Conservation (phyloP, 768 basidiomycete species). For the Boletellus ananas region DNA sequence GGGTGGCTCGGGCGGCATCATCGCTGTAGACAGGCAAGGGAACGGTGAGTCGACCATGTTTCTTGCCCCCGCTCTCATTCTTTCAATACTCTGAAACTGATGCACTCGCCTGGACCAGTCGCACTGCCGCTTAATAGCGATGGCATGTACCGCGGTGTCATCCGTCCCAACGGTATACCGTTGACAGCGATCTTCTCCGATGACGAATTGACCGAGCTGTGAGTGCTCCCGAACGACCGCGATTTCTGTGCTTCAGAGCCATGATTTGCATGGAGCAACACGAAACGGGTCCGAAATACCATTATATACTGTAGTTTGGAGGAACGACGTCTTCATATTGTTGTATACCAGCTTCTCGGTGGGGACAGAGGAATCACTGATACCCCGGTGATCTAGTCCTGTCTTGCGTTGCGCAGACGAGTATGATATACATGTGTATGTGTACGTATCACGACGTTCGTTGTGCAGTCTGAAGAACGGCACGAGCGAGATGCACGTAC, state of each 20-base stretch:
- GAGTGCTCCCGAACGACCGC: neutral
- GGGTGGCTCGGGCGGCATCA: constrained; percentile 71
- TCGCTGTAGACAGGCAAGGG: constrained; percentile 67
- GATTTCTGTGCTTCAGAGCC: neutral
- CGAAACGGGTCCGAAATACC: neutral
- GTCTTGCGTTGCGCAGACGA: too few species aligned
- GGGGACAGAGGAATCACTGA: neutral
- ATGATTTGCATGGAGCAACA: neutral
- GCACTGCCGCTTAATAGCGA: constrained; percentile 70
- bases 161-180: constrained; percentile 62
- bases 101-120: constrained; percentile 38
- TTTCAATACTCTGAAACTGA: neutral
- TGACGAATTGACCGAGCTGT: constrained; percentile 41
- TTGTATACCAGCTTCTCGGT: neutral
- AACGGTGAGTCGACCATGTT: constrained; percentile 44
- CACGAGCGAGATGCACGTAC: constrained; percentile 65
- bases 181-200: constrained; percentile 77
- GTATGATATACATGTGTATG: neutral
- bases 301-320: neutral
- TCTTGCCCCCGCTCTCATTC: too few species aligned
- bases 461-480: constrained; percentile 52
- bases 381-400: too few species aligned
- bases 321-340: neutral
- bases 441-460: constrained; percentile 6
- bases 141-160: constrained; percentile 82